These are phyloP conservation scores for Metschnikowia reukaufii DNA, from an alignment of 805 yeast species.

Conservation along the genomic window DNA sequence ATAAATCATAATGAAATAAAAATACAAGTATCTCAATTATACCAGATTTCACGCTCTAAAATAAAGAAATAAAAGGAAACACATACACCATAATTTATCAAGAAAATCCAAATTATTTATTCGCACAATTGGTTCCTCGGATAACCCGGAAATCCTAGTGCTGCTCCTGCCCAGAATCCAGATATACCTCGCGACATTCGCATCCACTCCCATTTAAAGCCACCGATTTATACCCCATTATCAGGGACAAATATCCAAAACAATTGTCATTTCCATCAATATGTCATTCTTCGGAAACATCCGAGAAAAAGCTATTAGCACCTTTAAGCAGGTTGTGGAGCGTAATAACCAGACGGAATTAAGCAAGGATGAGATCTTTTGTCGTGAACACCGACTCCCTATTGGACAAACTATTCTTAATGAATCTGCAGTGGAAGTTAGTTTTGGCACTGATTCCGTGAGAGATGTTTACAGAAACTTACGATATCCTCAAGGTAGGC, in stretches of 20 bases:
- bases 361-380: conserved; percentile 68
- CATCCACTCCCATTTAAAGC: too few species aligned
- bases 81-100: too few species aligned
- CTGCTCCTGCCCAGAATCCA: too few species aligned
- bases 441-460: conserved; percentile 27
- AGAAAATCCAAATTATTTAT: too few species aligned
- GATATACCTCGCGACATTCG: too few species aligned
- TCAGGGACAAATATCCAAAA: background rate
- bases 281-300: conserved; percentile 56
- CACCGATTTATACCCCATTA: background rate
- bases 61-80: too few species aligned
- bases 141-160: too few species aligned
- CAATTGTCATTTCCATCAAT: background rate
- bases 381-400: conserved; percentile 69
- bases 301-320: conserved; percentile 46
- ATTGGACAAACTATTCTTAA: conserved; percentile 63
- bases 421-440: conserved; percentile 64
- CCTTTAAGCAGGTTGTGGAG: conserved; percentile 44
- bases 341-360: conserved; percentile 46
- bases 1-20: too few species aligned
- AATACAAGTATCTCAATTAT: too few species aligned
- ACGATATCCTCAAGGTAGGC: conserved; percentile 51
- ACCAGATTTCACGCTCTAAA: too few species aligned
- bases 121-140: too few species aligned
- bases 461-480: conserved; percentile 23